Evolutionary conservation across 768 basidiomycete species (phyloP).

Genomic region (Trametes cubensis): DNA sequence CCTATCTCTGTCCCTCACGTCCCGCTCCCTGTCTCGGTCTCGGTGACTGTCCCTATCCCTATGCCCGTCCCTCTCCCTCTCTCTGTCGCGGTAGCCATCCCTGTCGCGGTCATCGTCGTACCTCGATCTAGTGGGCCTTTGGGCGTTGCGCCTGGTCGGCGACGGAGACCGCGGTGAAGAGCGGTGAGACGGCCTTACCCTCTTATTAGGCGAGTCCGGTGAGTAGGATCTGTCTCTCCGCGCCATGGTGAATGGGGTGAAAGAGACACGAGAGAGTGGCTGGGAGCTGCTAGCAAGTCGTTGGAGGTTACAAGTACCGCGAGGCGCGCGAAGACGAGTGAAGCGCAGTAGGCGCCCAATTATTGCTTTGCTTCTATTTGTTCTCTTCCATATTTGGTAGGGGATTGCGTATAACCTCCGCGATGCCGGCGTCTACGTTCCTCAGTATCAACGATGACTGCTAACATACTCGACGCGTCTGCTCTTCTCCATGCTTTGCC

Average conservation of each 20-base stretch:
- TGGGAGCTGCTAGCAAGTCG: constrained; percentile 1
- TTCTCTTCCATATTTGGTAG: not conserved
- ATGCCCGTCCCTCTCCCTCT: constrained; percentile 41
- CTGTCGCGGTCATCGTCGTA: constrained; percentile 71
- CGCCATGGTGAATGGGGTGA: constrained; percentile 30
- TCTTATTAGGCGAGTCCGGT: constrained; percentile 82
- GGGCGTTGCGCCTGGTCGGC: constrained; percentile 91
- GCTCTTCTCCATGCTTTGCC: constrained; percentile 62
- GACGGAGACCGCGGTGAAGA: constrained; percentile 89
- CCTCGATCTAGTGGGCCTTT: constrained; percentile 70
- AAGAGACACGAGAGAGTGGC: constrained; percentile 8
- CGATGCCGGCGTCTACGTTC: too few relatives aligned
- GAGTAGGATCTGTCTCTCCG: constrained; percentile 49
- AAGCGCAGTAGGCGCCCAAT: not conserved
- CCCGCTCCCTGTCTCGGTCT: constrained; percentile 62
- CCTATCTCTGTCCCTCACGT: constrained; percentile 46
- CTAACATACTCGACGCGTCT: constrained; percentile 70
- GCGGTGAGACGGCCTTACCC: constrained; percentile 96
- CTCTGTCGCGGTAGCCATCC: constrained; percentile 47
- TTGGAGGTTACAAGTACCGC: not conserved
- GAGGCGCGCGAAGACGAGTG: constrained; percentile 1
- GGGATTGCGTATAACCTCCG: constrained; percentile 6
- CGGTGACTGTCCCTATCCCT: constrained; percentile 39
- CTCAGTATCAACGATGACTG: constrained; percentile 45
- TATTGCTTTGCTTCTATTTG: constrained; percentile 9